Percentiles rank a stretch among this genome's conserved stretches.
These are phyloP conservation scores for Triticum monococcum DNA, from an alignment of 176 grass and related monocot species.

Conservation along the genomic window DNA sequence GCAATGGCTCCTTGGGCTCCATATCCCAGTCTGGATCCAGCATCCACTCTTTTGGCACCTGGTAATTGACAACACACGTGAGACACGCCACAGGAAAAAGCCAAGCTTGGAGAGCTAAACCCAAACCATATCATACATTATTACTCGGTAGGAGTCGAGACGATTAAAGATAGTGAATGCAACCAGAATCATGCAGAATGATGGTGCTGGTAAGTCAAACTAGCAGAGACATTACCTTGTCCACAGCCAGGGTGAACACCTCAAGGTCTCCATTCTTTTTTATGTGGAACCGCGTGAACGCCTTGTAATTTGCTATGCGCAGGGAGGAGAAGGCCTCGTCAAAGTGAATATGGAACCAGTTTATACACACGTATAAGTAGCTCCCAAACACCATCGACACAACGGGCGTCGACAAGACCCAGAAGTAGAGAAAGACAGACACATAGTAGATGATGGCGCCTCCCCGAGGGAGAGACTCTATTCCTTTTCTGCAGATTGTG, in stretches of 20 bases:
- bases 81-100: not conserved
- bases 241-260: slow-evolving; percentile 84
- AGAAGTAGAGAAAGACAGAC: slow-evolving; percentile 90
- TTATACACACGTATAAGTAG: slow-evolving; percentile 96
- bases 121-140: not conserved
- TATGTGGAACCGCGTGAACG: slow-evolving; percentile 85
- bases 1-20: slow-evolving; percentile 69
- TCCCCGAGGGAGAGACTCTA: slow-evolving; percentile 79
- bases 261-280: slow-evolving; percentile 83
- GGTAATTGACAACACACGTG: slow-evolving; percentile 9
- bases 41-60: slow-evolving; percentile 98
- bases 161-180: not conserved
- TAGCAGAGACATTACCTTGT: slow-evolving; percentile 52
- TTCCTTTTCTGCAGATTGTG: slow-evolving; percentile 85
- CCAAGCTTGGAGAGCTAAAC: not conserved
- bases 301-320: slow-evolving; percentile 96
- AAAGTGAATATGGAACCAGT: slow-evolving; percentile 95
- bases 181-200: not conserved
- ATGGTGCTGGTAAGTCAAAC: not conserved
- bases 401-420: slow-evolving; percentile 94
- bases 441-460: slow-evolving; percentile 89
- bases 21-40: slow-evolving; percentile 92
- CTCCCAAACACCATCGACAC: slow-evolving; percentile 92
- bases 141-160: not conserved
- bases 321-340: slow-evolving; percentile 97